Percentiles rank a stretch among this genome's conserved stretches.
Evolutionary conservation across 306 rosid genomes (phyloP).

Genomic region (Malus orientalis): DNA sequence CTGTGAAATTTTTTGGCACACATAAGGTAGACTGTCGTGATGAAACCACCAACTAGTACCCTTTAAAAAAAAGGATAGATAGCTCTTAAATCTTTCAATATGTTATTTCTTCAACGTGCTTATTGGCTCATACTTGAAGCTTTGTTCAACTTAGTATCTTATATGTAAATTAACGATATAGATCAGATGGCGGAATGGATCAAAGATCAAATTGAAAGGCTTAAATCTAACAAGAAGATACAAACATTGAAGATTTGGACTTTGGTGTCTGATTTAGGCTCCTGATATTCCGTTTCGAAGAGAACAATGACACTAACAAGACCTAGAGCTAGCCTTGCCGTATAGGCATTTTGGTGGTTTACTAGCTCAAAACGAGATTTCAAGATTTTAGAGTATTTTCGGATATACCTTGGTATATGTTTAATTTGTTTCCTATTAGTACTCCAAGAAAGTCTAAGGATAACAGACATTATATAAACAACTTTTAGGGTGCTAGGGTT

Average conservation of each 20-base stretch:
- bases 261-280: neutral
- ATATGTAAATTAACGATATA: too few relatives aligned
- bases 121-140: neutral
- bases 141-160: neutral
- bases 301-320: neutral
- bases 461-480: neutral
- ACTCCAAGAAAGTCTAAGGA: neutral
- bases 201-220: neutral
- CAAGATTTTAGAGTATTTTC: too few relatives aligned
- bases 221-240: too few relatives aligned
- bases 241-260: neutral
- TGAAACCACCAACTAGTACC: too few relatives aligned
- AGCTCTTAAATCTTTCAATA: too few relatives aligned
- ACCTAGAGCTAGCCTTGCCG: neutral
- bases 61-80: too few relatives aligned
- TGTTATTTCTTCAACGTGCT: too few relatives aligned
- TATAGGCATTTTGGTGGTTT: neutral
- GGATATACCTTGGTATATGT: too few relatives aligned
- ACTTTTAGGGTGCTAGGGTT: neutral
- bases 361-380: neutral
- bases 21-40: too few relatives aligned
- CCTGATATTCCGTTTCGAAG: neutral
- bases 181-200: neutral
- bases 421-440: neutral
- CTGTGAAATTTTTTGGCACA: too few relatives aligned